Evolutionary conservation across 169 alveolate species (phyloP).

Genomic region (Plasmodium vinckei): DNA sequence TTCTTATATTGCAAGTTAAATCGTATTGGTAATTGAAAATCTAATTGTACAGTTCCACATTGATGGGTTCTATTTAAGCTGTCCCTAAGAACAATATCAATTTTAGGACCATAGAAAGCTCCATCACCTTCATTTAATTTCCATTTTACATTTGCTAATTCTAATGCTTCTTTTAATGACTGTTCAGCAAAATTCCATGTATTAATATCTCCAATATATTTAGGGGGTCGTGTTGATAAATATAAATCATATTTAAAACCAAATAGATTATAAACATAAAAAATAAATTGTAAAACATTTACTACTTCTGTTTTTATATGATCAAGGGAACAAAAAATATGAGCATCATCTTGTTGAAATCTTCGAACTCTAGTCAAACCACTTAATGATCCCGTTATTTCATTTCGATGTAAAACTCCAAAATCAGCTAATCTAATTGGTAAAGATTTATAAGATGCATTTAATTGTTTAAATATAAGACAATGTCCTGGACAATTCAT

Average conservation of each 20-base stretch:
- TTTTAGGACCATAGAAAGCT: constrained; percentile 99
- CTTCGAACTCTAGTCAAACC: constrained; percentile 99
- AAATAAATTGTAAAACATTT: constrained; percentile 93
- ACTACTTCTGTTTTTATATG: constrained; percentile 95
- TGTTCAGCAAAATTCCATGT: constrained; percentile 98
- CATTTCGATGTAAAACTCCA: constrained; percentile 99
- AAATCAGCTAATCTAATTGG: constrained; percentile 99
- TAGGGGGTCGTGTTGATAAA: constrained; percentile 97
- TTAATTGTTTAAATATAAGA: constrained; percentile 92
- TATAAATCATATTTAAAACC: constrained; percentile 95
- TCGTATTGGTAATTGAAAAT: constrained; percentile 98
- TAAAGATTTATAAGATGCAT: constrained; percentile 96
- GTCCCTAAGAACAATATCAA: constrained; percentile 96
- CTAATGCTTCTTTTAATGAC: constrained; percentile 93
- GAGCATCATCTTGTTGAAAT: constrained; percentile 99
- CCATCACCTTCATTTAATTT: constrained; percentile 99
- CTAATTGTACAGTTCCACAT: constrained; percentile 99
- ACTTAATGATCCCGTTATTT: constrained; percentile 97
- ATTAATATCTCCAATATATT: constrained; percentile 94
- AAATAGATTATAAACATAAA: constrained; percentile 93
- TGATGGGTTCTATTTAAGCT: constrained; percentile 97
- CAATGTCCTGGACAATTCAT: constrained; percentile 99
- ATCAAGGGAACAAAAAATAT: constrained; percentile 97
- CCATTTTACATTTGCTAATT: constrained; percentile 94
- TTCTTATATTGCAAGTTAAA: constrained; percentile 97